Evolutionary conservation across 1,284 basidiomycete species (phyloP), one percentile per base, ranked within the genome.

Genomic region (Apiotrichum sp.): DNA sequence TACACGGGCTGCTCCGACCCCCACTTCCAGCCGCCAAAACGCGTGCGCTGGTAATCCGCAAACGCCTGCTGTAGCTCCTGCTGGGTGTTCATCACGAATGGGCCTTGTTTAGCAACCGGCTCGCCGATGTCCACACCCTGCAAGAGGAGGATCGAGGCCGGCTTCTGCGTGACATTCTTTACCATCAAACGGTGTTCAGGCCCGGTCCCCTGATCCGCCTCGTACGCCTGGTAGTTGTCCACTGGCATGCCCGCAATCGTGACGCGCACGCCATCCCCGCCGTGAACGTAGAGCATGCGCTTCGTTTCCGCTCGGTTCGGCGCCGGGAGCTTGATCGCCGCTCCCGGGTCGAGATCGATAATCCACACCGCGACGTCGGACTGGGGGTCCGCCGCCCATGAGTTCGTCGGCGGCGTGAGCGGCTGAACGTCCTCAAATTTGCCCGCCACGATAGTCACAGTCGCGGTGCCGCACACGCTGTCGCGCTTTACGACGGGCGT

Each of bases 51-150:
- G 56, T 61, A 61, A 35, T 58, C 56, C 3, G 14, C 43, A 22
- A 48, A 53, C 6, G 56, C 56, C 45, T 57, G 39, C 53, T 55
- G 44, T 22, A 61, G 49, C 44, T 61, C 59, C 4, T 49, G 22
- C 38, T 61, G 43, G 10, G 59, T 55, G 53, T 61, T 61, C 56
- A 56, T 58, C 35, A 61, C 59, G 38, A 61, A 61, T 3, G 59
- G 59, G 3, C 59, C 59, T 6, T 58, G 54, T 51, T 53, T 29
- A 13, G 52, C 56, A 32, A 61, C 42, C 8, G 59, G 59, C 53
- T 61, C 59, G 53, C 36, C 51, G 13, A 61, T 57, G 6, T 52
- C 47, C 10, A 38, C 36, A 44, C 56, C 59, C 51, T 61, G 59
- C 29, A 61, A 52, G 6, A 61, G 32, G n/a, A 61, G 56, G n/a